phyloP scores from a whole-genome alignment of 2,329 filamentous ascomycete genomes.

The Metarhizium guizhouense region DNA sequence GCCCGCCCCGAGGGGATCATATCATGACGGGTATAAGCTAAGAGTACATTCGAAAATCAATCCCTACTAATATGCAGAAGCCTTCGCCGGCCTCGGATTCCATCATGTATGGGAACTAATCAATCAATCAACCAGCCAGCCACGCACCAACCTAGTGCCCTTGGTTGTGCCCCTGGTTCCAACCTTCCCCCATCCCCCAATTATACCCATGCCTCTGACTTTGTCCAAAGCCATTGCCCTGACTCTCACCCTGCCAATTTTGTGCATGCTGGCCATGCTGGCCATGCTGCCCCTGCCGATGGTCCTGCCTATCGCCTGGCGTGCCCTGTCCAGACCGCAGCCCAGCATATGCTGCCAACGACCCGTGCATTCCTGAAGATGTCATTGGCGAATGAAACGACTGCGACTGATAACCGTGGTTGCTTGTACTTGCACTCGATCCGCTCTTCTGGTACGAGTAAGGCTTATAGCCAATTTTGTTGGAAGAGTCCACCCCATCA shows the following conservation, averaged over 20 bases:
- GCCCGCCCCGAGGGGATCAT: too few species aligned
- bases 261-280: constrained; percentile 1
- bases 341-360: not conserved
- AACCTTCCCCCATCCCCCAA: constrained; percentile 6
- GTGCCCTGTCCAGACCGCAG: not conserved
- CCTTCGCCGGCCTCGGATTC: not conserved
- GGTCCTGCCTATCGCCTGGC: not conserved
- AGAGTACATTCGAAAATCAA: not conserved
- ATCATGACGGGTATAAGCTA: not conserved
- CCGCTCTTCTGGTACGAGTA: constrained; percentile 19
- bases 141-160: not conserved
- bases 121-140: not conserved
- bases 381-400: not conserved
- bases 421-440: constrained; percentile 1
- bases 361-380: not conserved
- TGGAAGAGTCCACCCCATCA: constrained; percentile 1
- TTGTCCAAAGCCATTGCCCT: not conserved
- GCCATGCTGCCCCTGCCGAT: not conserved
- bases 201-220: constrained; percentile 1
- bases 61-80: not conserved
- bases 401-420: constrained; percentile 12
- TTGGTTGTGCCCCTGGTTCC: constrained; percentile 1
- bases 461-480: constrained; percentile 22
- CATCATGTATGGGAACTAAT: not conserved
- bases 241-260: not conserved